phyloP scores from a whole-genome alignment of 148 eudicot species.

The Nyssa sinensis region DNA sequence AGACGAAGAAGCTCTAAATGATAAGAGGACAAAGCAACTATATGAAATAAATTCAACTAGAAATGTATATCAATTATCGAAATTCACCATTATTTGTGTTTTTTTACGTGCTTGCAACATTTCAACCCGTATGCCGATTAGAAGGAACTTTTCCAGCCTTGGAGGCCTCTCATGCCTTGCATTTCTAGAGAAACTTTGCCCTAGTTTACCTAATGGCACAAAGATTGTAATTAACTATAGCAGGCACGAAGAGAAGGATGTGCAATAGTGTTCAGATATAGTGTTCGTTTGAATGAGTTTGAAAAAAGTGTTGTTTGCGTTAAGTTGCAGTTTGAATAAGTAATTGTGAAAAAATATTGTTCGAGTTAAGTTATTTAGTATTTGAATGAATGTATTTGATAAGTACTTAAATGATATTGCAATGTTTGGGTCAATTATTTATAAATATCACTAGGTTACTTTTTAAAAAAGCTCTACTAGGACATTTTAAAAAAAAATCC shows the following conservation, averaged over 20 bases:
- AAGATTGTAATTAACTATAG: constrained; percentile 65
- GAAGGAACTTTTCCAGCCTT: constrained; percentile 84
- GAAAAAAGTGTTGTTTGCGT: too few relatives aligned
- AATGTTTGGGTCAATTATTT: too few relatives aligned
- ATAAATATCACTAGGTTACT: too few relatives aligned
- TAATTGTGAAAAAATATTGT: too few relatives aligned
- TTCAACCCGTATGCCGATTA: constrained; percentile 47
- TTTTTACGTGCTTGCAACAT: constrained; percentile 47
- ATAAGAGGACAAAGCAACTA: constrained; percentile 22
- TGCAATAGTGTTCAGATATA: constrained; percentile 28
- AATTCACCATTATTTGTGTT: neutral
- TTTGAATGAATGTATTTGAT: too few relatives aligned
- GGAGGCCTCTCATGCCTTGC: constrained; percentile 84
- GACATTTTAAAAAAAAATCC: too few relatives aligned
- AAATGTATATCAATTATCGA: neutral
- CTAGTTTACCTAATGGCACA: constrained; percentile 47
- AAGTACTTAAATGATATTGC: too few relatives aligned
- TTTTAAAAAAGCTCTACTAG: too few relatives aligned
- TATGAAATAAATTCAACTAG: neutral
- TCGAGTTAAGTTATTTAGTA: too few relatives aligned
- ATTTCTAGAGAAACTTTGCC: constrained; percentile 61
- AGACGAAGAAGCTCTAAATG: constrained; percentile 71
- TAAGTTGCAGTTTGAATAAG: too few relatives aligned
- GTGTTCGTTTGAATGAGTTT: too few relatives aligned
- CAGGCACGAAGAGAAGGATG: constrained; percentile 79